These are phyloP conservation scores for Penicillium sp. DNA, from an alignment of 2,329 filamentous ascomycete species.

Conservation along the genomic window DNA sequence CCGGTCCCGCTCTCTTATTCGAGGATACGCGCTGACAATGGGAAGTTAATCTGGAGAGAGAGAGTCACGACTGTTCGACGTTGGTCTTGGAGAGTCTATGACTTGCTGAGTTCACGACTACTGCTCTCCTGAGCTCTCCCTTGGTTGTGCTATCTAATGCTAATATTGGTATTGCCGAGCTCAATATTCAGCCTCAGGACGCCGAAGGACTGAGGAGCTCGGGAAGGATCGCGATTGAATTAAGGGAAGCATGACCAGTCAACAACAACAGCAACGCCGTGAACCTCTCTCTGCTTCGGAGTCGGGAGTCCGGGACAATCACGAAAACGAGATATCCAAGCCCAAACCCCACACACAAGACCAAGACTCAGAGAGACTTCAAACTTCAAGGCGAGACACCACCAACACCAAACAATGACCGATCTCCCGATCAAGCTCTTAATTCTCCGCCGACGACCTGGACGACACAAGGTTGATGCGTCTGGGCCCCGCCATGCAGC, in stretches of 20 bases:
- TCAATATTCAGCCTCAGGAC: neutral
- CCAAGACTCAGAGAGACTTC: neutral
- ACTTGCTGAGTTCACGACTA: neutral
- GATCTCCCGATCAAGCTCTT: slow-evolving; percentile 3
- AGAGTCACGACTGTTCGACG: neutral
- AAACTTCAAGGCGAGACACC: neutral
- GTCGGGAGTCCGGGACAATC: neutral
- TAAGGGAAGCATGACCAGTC: neutral
- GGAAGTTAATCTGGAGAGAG: neutral
- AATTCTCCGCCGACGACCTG: neutral
- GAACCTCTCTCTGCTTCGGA: no score
- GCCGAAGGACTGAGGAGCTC: neutral
- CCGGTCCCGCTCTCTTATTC: neutral
- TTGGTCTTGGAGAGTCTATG: neutral
- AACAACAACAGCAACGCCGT: neutral
- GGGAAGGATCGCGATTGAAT: neutral
- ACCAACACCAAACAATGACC: neutral
- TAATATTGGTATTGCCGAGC: neutral
- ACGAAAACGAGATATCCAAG: neutral
- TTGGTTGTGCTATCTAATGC: neutral
- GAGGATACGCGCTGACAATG: neutral
- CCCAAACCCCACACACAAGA: neutral
- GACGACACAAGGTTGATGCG: neutral
- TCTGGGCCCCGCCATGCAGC: neutral
- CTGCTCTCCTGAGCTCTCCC: neutral